Evolutionary conservation across 805 yeast genomes (phyloP).

Genomic region (Priceomyces castillae): DNA sequence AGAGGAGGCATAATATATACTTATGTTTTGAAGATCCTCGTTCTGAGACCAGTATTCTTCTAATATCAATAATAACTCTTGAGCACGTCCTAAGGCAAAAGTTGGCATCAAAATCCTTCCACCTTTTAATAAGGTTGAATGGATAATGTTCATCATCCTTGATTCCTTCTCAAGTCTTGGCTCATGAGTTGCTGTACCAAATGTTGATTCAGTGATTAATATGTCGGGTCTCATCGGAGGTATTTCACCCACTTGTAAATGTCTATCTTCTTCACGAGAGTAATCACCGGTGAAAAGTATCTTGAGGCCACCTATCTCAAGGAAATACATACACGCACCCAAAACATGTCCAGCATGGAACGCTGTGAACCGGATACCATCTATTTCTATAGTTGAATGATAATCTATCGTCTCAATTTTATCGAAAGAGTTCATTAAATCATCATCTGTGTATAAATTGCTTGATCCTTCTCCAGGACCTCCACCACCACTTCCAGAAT

Average conservation of each 20-base stretch:
- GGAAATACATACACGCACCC: conserved; percentile 97
- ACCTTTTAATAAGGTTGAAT: conserved; percentile 78
- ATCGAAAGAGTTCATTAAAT: conserved; percentile 81
- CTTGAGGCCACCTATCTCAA: conserved; percentile 91
- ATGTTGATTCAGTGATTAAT: conserved; percentile 90
- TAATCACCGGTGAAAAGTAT: conserved; percentile 94
- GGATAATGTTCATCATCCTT: conserved; percentile 76
- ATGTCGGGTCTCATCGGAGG: conserved; percentile 87
- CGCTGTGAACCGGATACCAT: conserved; percentile 93
- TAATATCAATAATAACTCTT: conserved; percentile 80
- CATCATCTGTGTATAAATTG: conserved; percentile 84
- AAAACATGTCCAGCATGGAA: conserved; percentile 99
- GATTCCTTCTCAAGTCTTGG: conserved; percentile 84
- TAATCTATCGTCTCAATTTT: conserved; percentile 90
- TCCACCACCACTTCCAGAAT: conserved; percentile 21
- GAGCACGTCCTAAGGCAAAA: conserved; percentile 96
- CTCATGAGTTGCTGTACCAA: conserved; percentile 96
- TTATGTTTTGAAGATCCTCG: conserved; percentile 76
- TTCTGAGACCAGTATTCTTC: conserved; percentile 94
- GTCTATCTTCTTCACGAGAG: conserved; percentile 94
- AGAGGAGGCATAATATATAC: conserved; percentile 87
- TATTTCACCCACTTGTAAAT: conserved; percentile 90
- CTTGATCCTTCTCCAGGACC: conserved; percentile 26
- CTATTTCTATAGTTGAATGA: conserved; percentile 92
- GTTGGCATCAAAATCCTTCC: conserved; percentile 93